Conservation (phyloP, 257 asterid species). For the Plantago major region DNA sequence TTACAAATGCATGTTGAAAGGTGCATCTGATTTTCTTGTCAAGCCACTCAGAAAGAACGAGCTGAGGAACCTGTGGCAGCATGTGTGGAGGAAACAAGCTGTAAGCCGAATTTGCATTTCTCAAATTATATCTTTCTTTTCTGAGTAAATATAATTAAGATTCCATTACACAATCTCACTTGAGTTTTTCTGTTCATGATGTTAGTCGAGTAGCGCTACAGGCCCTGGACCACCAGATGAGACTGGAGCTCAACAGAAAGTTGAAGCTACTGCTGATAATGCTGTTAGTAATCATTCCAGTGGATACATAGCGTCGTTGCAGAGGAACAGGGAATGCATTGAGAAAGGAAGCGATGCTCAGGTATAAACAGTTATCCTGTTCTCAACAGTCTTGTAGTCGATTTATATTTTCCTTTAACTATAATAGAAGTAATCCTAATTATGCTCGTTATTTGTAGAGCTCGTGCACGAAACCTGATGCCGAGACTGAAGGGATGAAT, state of each 20-base stretch:
- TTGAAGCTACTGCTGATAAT: constrained; percentile 81
- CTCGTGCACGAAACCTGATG: constrained; percentile 77
- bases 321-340: constrained; percentile 50
- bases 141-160: background rate
- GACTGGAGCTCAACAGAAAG: constrained; percentile 60
- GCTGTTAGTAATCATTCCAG: constrained; percentile 64
- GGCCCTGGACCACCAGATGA: constrained; percentile 68
- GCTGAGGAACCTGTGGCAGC: constrained; percentile 97
- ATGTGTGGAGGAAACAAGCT: constrained; percentile 95
- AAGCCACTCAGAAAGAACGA: constrained; percentile 90
- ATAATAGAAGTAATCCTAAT: background rate
- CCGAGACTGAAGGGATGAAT: constrained; percentile 44
- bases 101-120: constrained; percentile 40
- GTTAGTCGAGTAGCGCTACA: constrained; percentile 51
- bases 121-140: constrained; percentile 10
- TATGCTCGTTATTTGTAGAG: constrained; percentile 45
- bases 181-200: constrained; percentile 14
- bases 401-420: background rate
- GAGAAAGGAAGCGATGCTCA: constrained; percentile 87
- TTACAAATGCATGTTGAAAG: constrained; percentile 91
- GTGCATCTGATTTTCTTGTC: constrained; percentile 94
- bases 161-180: constrained; percentile 14
- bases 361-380: constrained; percentile 35
- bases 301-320: constrained; percentile 54
- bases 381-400: constrained; percentile 1